Base-by-base conservation (phyloP, 257 asterid species). In the Orobanche coerulescens region DNA sequence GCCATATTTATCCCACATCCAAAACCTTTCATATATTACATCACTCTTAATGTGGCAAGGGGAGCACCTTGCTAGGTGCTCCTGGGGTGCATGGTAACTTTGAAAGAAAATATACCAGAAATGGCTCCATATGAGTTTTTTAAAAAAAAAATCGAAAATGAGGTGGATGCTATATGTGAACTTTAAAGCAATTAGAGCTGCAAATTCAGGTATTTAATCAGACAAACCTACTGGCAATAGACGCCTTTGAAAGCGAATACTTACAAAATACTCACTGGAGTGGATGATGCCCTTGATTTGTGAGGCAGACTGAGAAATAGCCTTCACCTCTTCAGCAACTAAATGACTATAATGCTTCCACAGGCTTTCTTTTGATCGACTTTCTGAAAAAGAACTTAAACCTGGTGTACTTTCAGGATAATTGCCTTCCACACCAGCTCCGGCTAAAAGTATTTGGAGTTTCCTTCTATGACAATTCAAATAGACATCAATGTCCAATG, bases 391-490 rank as follows among this genome's bases (percentile, higher is more conserved):
- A 63, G 61, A 64, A 66, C 73, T 72, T 60, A 73, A 60, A 56
- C 71, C 75, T 48, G 76, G 69, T 34, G 71, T 61, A 68, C 73
- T 81, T 62, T 71, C 75, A 70, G 76, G 64, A 68, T 66, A 63
- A 72, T 61, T 66, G 59, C 71, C 75, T 61, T 71, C 86, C 65
- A 78, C 63, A 73, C 85, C 85, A 78, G 81, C 79, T 70, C 83
- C 86, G 71, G 85, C 74, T 66, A 84, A 64, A 68, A 88, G 94
- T 70, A 92, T 72, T 61, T 84, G 87, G 62, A 92, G 80, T 78
- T 84, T 92, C 81, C 94, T 84, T 78, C 79, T 84, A 73, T 88
- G 98, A 71, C 94, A 88, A 73, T 76, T 83, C 70, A 89, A 76
- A 78, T 73, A 82, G 73, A 88, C 69, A 67, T 79, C 89, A 51